Conservation (phyloP, 164 flowering plant genomes). For the Warburgia ugandensis region DNA sequence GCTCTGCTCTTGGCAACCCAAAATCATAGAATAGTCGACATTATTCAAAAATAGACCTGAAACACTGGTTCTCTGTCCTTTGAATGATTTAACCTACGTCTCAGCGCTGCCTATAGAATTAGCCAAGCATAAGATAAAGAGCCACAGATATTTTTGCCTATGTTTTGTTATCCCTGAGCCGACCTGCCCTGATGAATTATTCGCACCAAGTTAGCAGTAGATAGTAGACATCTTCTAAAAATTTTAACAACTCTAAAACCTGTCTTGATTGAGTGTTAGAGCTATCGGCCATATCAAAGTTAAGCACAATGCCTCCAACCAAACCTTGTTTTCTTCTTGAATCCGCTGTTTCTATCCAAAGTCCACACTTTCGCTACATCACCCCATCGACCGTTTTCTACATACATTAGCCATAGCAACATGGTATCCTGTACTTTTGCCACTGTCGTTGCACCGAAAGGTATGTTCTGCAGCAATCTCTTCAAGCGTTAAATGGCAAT, state of each 20-base stretch:
- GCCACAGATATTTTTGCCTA: too few relatives aligned
- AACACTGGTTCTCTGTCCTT: too few relatives aligned
- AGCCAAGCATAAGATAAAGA: too few relatives aligned
- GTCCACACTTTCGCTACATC: slow-evolving; percentile 9
- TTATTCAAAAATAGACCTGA: too few relatives aligned
- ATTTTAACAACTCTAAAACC: slow-evolving; percentile 5
- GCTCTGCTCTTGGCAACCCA: too few relatives aligned
- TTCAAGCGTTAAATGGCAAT: slow-evolving; percentile 6
- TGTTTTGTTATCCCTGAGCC: too few relatives aligned
- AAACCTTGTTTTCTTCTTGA: slow-evolving; percentile 8
- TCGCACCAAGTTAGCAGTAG: background rate
- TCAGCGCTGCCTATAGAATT: too few relatives aligned
- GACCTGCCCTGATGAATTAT: background rate
- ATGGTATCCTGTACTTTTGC: slow-evolving; percentile 10
- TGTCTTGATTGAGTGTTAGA: slow-evolving; percentile 9
- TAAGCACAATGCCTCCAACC: slow-evolving; percentile 6
- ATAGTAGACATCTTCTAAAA: background rate
- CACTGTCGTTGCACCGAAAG: slow-evolving; percentile 1
- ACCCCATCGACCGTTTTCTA: slow-evolving; percentile 8
- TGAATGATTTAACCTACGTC: too few relatives aligned
- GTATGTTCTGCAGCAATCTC: slow-evolving; percentile 5
- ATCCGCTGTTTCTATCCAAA: slow-evolving; percentile 4
- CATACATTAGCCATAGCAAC: slow-evolving; percentile 13
- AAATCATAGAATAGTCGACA: too few relatives aligned
- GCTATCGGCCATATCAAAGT: slow-evolving; percentile 6